Evolutionary conservation across 2,329 filamentous ascomycete species (phyloP), one percentile per base, ranked within the genome.

Genomic region (Leptoxyphium fumago): DNA sequence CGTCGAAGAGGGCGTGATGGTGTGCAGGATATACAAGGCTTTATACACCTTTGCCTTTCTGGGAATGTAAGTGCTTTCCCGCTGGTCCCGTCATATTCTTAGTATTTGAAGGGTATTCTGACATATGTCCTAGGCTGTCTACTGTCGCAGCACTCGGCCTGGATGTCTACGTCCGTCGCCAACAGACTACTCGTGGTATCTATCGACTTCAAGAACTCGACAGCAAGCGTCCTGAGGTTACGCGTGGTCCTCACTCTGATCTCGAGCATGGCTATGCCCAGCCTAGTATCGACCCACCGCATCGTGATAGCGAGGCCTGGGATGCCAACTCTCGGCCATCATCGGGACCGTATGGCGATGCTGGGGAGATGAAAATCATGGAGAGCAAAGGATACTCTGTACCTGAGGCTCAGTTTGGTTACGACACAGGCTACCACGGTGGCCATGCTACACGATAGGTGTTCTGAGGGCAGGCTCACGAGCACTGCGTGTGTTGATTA

Each of bases 21-120:
- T 78, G 40, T 78, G 75, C 54, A 60, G 70, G 43, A 62, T 68
- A 45, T 79, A 77, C 66, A 78, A 78, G 58, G 68, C 71, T 10
- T 60, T 78, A n/a, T 78, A 75, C 58, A 61, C 68, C 29, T 78
- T 78, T 55, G 64, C 67, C 4, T 52, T 74, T 26, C 48, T 72
- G 28, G 73, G 70, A 15, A 48, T 66, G 55, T 67, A 50, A 44
- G 61, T 60, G 46, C 7, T 7, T 26, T 26, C 7, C 21, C 21
- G 7, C 21, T 26, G 52, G 29, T 21, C 10, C 34, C 32, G 43
- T 40, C 38, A 41, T 41, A 29, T n/a, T 36, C 41, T 41, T 15
- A 29, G 39, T 40, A 41, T 38, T 38, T 39, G 29, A 14, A 43
- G 15, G 14, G 38, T 17, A 4, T 38, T 29, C 43, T 46, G 2